phyloP scores from a whole-genome alignment of 768 basidiomycete genomes.

The Coprinopsis cinerea region DNA sequence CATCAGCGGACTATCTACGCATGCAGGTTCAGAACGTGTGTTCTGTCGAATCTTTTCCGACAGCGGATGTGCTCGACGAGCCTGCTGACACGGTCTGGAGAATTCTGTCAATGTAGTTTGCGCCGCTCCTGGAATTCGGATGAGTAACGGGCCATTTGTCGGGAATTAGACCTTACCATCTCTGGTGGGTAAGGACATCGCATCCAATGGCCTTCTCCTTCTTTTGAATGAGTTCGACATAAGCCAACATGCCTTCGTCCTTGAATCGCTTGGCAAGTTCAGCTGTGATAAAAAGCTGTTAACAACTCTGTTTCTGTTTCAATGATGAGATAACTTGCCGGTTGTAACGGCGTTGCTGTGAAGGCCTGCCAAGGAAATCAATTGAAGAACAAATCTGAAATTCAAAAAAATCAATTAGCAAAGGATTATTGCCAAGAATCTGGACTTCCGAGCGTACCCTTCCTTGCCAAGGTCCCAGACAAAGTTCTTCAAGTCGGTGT shows the following conservation, averaged over 20 bases:
- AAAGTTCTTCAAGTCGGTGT: conserved; percentile 75
- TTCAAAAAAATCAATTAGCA: conserved; percentile 8
- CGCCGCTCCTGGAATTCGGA: conserved; percentile 62
- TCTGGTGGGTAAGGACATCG: conserved; percentile 91
- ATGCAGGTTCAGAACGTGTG: conserved; percentile 57
- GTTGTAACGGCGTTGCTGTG: conserved; percentile 79
- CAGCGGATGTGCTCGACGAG: conserved; percentile 79
- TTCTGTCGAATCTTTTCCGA: conserved; percentile 88
- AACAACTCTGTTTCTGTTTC: not conserved
- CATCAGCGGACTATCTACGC: not conserved
- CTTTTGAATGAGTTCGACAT: conserved; percentile 81
- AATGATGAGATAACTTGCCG: conserved; percentile 41
- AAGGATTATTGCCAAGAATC: not conserved
- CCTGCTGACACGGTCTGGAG: conserved; percentile 80
- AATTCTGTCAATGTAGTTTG: conserved; percentile 86
- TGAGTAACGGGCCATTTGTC: not conserved
- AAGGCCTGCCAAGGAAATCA: conserved; percentile 86
- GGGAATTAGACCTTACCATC: conserved; percentile 52
- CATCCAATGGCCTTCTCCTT: conserved; percentile 86
- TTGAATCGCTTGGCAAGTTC: conserved; percentile 79
- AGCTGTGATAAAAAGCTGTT: conserved; percentile 32
- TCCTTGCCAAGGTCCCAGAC: conserved; percentile 89
- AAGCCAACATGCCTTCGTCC: conserved; percentile 88
- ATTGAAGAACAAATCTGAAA: conserved; percentile 77
- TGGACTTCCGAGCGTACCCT: conserved; percentile 50